Base-by-base conservation (phyloP, 805 yeast species). In the Kluyveromyces dobzhanskii region DNA sequence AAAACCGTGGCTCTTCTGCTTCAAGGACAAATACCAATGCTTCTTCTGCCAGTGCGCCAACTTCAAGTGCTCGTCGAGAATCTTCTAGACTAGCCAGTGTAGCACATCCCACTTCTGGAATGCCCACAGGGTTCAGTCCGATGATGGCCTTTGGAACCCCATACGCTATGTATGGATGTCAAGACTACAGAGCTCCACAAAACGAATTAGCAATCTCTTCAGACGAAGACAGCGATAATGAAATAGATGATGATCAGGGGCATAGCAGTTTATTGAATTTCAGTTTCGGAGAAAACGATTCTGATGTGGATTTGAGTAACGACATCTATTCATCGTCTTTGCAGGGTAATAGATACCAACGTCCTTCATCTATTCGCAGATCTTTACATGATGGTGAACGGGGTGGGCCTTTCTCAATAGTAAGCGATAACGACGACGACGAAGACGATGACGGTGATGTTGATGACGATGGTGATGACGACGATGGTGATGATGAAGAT, bases 401-500 rank as follows among this genome's bases (percentile, higher is more conserved):
- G 5, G 16, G 30, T 14, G 30, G 30, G 6, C 16, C 30, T 12
- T 14, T 27, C 13, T 27, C 30, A 5, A n/a, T 27, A n/a, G 30
- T 14, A n/a, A 27, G 30, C 30, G 30, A 27, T 4, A 44, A 39
- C 21, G 13, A 30, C 3, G 48, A 44, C 17, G 35, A 42, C 13
- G 48, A 43, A 4, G 40, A 23, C n/a, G 16, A 18, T 12, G 39
- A 39, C 17, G 40, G 42, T n/a, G 39, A 27, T 17, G 24, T 14
- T 5, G n/a, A 25, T 21, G 25, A 14, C 5, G 36, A 35, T 19
- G 30, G 34, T 4, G 45, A 39, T 26, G 13, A 30, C 3, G 48
- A 44, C 17, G 35, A 42, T 17, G 48, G 41, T 9, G 40, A 23
- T 13, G 16, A 18, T 12, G 39, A 39, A n/a, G 40, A 40, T n/a